Evolutionary conservation across 2,329 filamentous ascomycete species (phyloP), one percentile per base, ranked within the genome.

Genomic region (Trichoderma aggressivum): DNA sequence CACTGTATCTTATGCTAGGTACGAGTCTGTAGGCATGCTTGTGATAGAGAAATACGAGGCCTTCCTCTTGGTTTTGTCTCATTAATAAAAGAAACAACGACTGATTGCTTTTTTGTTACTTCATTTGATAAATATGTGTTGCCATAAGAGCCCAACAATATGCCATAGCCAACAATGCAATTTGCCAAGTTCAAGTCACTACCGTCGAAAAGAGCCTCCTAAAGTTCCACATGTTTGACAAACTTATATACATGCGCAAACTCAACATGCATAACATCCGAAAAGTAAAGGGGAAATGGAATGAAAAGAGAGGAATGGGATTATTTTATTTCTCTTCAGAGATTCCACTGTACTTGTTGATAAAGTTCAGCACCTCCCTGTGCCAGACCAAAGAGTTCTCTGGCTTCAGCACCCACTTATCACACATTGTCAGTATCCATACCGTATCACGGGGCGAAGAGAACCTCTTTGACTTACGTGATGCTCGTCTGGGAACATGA

Each of bases 301-400:
- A 24, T 7, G 12, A 43, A 43, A 36, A 36, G 21, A 21, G 3
- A 36, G 26, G 24, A 5, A 34, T 21, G 24, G 21, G 26, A 26
- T 26, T 16, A 7, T 55, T 12, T 34, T 65, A 62, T 21, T 60
- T 24, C 34, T 80, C 71, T 11, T 78, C 75, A 1, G 76, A 75
- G 26, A 88, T 77, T 0, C 86, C 86, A 28, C 85, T 85, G 75
- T 88, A 89, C 77, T 89, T 87, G 76, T 90, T 91, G 74, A 91
- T 90, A 89, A 92, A 98, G 70, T 89, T 89, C 34, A 98, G 78
- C 18, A 98, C 94, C 71, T 94, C 92, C 70, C 88, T 88, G 77
- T 98, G 94, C 96, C 96, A 98, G 24, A 97, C 86, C 21, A 98
- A 83, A 4, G 90, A 92, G 80, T 98, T 98, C 81, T 98, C 95